Evolutionary conservation across 768 basidiomycete genomes (phyloP).

Genomic region (Amanita exitialis): DNA sequence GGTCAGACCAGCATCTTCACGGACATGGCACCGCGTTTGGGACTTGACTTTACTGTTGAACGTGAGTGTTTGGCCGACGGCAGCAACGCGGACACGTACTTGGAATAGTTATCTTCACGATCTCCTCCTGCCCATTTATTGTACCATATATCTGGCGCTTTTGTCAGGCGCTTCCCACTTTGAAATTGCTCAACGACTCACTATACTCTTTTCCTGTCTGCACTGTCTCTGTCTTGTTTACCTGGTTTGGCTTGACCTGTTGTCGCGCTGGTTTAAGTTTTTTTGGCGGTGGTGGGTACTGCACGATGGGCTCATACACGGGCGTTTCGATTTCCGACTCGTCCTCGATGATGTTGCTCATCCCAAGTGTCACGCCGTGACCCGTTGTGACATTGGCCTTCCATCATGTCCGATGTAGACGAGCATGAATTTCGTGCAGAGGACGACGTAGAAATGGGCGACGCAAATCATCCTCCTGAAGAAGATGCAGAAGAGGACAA

Average conservation of each 20-base stretch:
- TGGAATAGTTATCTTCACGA: conserved; percentile 91
- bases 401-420: conserved; percentile 9
- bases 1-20: conserved; percentile 84
- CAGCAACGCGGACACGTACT: conserved; percentile 38
- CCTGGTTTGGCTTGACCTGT: conserved; percentile 85
- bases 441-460: conserved; percentile 5
- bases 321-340: conserved; percentile 4
- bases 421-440: conserved; percentile 10
- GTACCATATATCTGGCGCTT: conserved; percentile 81
- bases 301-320: neutral
- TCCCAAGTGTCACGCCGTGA: neutral
- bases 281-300: conserved; percentile 28
- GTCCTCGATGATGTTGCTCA: neutral
- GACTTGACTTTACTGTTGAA: conserved; percentile 78
- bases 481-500: conserved; percentile 1
- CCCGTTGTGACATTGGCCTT: neutral
- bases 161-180: neutral
- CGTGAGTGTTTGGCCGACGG: conserved; percentile 5
- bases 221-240: conserved; percentile 78
- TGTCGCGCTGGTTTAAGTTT: conserved; percentile 89
- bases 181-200: conserved; percentile 18
- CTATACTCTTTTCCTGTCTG: conserved; percentile 97
- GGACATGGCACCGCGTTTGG: conserved; percentile 85
- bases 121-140: conserved; percentile 99
- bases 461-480: neutral